Evolutionary conservation across 371 early-diverging fungal genomes (phyloP).

Genomic region (Mucor piriformis): DNA sequence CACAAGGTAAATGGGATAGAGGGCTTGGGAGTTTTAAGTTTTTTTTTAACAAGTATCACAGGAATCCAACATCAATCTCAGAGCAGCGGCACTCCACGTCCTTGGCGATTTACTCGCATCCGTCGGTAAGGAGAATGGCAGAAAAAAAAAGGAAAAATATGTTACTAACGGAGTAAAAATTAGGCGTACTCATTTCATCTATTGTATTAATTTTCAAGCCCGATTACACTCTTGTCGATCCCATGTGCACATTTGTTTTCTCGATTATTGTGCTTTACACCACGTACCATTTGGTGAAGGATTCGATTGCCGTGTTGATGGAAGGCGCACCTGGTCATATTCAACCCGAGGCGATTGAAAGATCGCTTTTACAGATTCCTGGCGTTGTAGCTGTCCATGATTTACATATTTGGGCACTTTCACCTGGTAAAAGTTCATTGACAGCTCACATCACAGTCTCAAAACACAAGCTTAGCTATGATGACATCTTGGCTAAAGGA

Average conservation of each 20-base stretch:
- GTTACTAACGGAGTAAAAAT: neutral
- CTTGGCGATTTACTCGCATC: constrained; percentile 86
- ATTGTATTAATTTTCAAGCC: constrained; percentile 73
- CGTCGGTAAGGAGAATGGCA: constrained; percentile 45
- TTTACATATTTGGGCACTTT: constrained; percentile 74
- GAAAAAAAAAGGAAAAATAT: neutral
- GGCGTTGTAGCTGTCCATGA: constrained; percentile 71
- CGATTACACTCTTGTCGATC: constrained; percentile 70
- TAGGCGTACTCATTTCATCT: constrained; percentile 80
- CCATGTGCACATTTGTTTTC: constrained; percentile 84
- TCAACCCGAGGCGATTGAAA: constrained; percentile 60
- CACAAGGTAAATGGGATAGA: constrained; percentile 6
- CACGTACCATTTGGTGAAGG: constrained; percentile 64
- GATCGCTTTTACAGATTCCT: constrained; percentile 50
- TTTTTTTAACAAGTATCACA: constrained; percentile 9
- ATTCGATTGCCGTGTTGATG: constrained; percentile 69
- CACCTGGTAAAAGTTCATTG: constrained; percentile 62
- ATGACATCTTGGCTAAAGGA: constrained; percentile 53
- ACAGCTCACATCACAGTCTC: constrained; percentile 43
- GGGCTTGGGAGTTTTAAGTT: constrained; percentile 13
- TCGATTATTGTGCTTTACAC: constrained; percentile 77
- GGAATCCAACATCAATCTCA: constrained; percentile 68
- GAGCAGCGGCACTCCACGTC: constrained; percentile 78
- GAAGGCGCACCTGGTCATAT: constrained; percentile 71
- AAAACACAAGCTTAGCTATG: constrained; percentile 32